phyloP scores from a whole-genome alignment of 768 basidiomycete genomes.

The Russula lepida region DNA sequence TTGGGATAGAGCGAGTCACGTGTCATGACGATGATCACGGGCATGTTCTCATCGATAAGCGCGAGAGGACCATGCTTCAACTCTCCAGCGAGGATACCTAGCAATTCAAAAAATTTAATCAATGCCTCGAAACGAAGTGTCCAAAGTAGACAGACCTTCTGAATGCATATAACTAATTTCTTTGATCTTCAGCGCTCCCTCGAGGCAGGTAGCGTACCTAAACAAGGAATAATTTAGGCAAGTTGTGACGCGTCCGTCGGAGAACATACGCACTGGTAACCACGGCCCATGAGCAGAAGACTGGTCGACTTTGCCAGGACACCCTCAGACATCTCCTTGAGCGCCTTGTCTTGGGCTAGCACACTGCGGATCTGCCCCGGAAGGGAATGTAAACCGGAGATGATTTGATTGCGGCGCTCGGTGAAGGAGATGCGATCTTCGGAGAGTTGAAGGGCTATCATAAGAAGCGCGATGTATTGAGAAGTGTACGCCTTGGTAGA shows the following conservation, averaged over 20 bases:
- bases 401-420: conserved; percentile 86
- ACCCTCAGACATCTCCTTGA: conserved; percentile 79
- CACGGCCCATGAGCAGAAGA: conserved; percentile 93
- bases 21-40: conserved; percentile 99
- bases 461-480: conserved; percentile 94
- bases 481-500: conserved; percentile 99
- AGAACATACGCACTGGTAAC: conserved; percentile 69
- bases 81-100: conserved; percentile 94
- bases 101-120: conserved; percentile 16
- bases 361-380: conserved; percentile 85
- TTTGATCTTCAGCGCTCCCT: conserved; percentile 98
- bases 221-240: neutral
- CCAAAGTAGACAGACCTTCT: conserved; percentile 40
- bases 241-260: neutral
- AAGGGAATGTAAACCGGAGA: conserved; percentile 84
- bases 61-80: conserved; percentile 98
- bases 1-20: conserved; percentile 97
- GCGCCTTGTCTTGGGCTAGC: conserved; percentile 62
- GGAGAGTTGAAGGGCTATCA: conserved; percentile 97
- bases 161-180: conserved; percentile 94
- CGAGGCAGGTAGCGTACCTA: conserved; percentile 91
- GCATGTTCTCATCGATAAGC: conserved; percentile 96
- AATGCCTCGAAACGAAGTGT: neutral
- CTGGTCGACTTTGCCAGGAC: conserved; percentile 73
- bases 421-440: conserved; percentile 95